Percentiles rank a stretch among this genome's conserved stretches.
phyloP scores from a whole-genome alignment of 148 eudicot species.

The Cornus florida region DNA sequence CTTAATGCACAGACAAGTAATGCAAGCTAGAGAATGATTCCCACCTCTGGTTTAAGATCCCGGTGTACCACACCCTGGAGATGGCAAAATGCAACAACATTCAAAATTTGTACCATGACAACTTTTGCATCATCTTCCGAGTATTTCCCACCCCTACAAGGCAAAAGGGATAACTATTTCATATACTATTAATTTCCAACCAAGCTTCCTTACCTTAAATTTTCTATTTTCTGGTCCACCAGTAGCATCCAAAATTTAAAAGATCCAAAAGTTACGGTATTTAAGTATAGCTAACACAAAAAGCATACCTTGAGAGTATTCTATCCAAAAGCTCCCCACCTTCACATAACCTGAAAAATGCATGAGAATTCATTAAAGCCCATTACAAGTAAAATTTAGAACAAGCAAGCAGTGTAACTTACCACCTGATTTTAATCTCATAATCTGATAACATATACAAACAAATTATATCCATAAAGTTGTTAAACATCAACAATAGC shows the following conservation, averaged over 20 bases:
- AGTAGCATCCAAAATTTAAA: not conserved
- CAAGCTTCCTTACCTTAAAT: not conserved
- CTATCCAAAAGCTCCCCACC: conserved; percentile 96
- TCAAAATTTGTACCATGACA: conserved; percentile 76
- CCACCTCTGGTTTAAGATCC: conserved; percentile 98
- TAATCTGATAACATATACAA: not conserved
- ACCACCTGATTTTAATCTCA: not conserved
- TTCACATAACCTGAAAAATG: conserved; percentile 77
- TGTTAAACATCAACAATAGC: not conserved
- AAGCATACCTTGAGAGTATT: conserved; percentile 84
- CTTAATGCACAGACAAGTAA: not conserved
- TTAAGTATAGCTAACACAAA: no score
- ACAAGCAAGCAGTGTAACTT: not conserved
- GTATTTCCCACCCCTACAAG: conserved; percentile 86
- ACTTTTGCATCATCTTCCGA: conserved; percentile 90
- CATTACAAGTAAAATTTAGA: conserved; percentile 2
- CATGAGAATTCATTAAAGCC: conserved; percentile 5
- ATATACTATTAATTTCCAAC: not conserved
- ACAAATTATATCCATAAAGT: not conserved
- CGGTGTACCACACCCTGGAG: conserved; percentile 98
- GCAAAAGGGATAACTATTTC: not conserved
- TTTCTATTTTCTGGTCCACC: not conserved
- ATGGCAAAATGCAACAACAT: conserved; percentile 89
- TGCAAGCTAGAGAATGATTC: not conserved
- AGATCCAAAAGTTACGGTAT: no score